Conservation (phyloP, 1,284 basidiomycete genomes). For the Cutaneotrichosporon arboriforme region DNA sequence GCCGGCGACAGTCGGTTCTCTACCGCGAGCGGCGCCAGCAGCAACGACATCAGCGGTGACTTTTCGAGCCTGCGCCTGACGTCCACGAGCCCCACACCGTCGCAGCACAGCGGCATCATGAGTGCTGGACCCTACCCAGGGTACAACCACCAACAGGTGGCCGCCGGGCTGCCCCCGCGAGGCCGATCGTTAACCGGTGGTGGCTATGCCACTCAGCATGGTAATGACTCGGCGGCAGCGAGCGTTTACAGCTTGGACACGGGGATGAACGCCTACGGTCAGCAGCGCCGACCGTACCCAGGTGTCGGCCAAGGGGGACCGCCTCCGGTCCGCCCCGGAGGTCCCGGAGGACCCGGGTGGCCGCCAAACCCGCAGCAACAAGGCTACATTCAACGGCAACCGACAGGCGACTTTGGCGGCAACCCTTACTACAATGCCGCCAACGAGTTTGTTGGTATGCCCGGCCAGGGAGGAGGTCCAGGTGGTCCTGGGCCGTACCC, state of each 20-base stretch:
- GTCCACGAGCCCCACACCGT: constrained; percentile 1
- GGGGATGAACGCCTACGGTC: constrained; percentile 39
- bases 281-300: neutral
- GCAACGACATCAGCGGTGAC: constrained; percentile 27
- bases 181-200: constrained; percentile 22
- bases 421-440: constrained; percentile 55
- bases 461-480: constrained; percentile 45
- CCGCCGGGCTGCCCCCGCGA: neutral
- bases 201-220: constrained; percentile 11
- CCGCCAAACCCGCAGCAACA: constrained; percentile 13
- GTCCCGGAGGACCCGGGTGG: neutral
- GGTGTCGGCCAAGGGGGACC: constrained; percentile 3
- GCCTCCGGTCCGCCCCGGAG: neutral
- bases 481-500: constrained; percentile 26
- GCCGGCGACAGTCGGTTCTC: neutral
- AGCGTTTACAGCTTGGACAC: constrained; percentile 46
- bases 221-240: constrained; percentile 27
- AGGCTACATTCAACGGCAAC: constrained; percentile 28
- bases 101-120: neutral
- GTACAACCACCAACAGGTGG: neutral
- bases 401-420: constrained; percentile 10
- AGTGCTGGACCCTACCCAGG: neutral
- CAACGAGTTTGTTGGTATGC: constrained; percentile 66
- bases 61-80: constrained; percentile 33
- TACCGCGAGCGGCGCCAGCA: neutral